A percentile compares a stretch with the other conserved stretches of the same genome.
Conservation (phyloP, 2,329 filamentous ascomycete species). For the Aspergillus sp. region DNA sequence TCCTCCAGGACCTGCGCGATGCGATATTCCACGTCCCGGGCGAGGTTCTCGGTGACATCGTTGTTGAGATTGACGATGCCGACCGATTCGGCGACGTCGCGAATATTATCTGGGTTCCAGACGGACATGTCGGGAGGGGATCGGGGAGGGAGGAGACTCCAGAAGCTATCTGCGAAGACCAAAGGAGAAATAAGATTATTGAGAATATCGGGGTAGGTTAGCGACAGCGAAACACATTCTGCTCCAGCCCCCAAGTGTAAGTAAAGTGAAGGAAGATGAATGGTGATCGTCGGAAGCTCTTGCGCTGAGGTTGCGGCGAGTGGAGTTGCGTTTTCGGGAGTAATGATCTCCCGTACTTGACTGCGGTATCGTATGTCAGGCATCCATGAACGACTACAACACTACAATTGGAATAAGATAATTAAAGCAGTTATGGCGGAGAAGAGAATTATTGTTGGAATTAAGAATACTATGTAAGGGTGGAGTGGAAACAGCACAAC, state of each 20-base stretch:
- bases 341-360: not conserved
- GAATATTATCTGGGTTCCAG: slow-evolving; percentile 95
- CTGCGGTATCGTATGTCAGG: too few species aligned
- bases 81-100: slow-evolving; percentile 93
- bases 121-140: slow-evolving; percentile 54
- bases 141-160: not conserved
- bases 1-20: slow-evolving; percentile 92
- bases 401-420: too few species aligned
- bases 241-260: not conserved
- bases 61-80: slow-evolving; percentile 79
- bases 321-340: not conserved
- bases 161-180: not conserved
- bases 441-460: not conserved
- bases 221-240: not conserved
- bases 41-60: slow-evolving; percentile 81
- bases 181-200: too few species aligned
- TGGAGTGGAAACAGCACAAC: not conserved
- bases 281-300: too few species aligned
- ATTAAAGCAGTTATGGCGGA: not conserved
- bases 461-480: not conserved
- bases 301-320: not conserved
- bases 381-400: too few species aligned
- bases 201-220: not conserved
- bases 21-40: slow-evolving; percentile 93
- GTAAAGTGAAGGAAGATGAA: not conserved